Base-by-base conservation (phyloP, 257 asterid species). In the Petunia axillaris region DNA sequence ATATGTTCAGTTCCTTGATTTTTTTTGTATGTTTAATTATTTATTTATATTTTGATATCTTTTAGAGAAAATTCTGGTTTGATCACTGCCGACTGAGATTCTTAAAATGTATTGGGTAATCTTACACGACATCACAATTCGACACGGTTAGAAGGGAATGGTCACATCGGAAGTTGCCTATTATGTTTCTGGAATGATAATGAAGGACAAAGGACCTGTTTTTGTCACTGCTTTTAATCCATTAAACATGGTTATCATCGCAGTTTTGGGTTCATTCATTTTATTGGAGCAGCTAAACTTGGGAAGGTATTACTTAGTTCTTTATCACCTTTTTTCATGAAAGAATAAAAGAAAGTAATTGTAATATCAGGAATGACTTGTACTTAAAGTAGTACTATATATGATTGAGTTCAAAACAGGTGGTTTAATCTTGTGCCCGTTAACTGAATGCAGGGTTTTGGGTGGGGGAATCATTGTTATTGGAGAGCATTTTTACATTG, bases 91-190 rank as follows among this genome's bases (percentile, higher is more conserved):
- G n/a, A n/a, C n/a, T n/a, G n/a, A n/a, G n/a, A n/a, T n/a, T n/a
- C n/a, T n/a, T n/a, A n/a, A n/a, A n/a, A n/a, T n/a, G n/a, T n/a
- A n/a, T n/a, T n/a, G n/a, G n/a, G n/a, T n/a, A n/a, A n/a, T n/a
- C n/a, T n/a, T n/a, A n/a, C n/a, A n/a, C n/a, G n/a, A n/a, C n/a
- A n/a, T n/a, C n/a, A n/a, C n/a, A n/a, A n/a, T n/a, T n/a, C n/a
- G n/a, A n/a, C n/a, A n/a, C n/a, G n/a, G n/a, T n/a, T n/a, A n/a
- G 77, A 79, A 88, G 90, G 93, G 91, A 55, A 78, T 88, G 3
- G 46, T 89, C 2, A 52, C 86, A 53, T 89, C 90, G 0, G 93
- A 90, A 64, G 77, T 82, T 7, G 73, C 82, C 1, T 86, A 84
- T 83, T 88, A 86, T 64, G 80, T 88, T 0, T 82, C 89, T 2